Base-by-base conservation (phyloP, 768 basidiomycete genomes). In the Hericium coralloides region DNA sequence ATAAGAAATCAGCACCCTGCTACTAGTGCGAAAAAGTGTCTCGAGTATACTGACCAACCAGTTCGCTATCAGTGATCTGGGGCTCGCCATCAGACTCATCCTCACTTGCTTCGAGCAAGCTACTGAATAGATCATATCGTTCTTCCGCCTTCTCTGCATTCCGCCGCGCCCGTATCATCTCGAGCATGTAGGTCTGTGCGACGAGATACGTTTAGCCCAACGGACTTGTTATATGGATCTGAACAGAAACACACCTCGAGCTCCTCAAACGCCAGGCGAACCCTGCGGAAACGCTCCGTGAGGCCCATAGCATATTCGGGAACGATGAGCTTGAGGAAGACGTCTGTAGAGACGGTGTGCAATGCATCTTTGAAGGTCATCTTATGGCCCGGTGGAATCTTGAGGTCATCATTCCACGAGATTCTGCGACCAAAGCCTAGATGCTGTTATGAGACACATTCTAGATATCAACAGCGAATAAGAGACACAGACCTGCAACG, bases 321-420 rank as follows among this genome's bases (percentile, higher is more conserved):
- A 41, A 61, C 39, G 23, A 70, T 18, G 12, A 71, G 43, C 55
- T 63, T 60, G 18, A 60, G 41, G 56, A 68, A 58, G 36, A 73
- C 58, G 41, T 65, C 61, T 8, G 20, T 58, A 17, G 70, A 68
- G 17, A 72, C 68, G 22, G 58, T 63, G 47, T 68, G 63, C 26
- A 82, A 68, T 12, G 80, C 74, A 36, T 77, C 69, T 59, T 76
- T 77, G 69, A 79, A 81, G n/a, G 76, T 69, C 64, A 81, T 66
- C 25, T 66, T 55, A 60, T 83, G 79, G 10, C 78, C 76, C 1
- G 69, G 60, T 2, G 79, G 75, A 2, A 69, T 62, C 4, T 58
- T 63, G 10, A 73, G 70, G 48, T 75, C 72, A 39, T 79, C 77
- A 38, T 67, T 68, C 80, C 79, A 82, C 3, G 76, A 74, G 43